These are phyloP conservation scores for Backusella sp. DNA, from an alignment of 192 early-diverging fungal species.

Conservation along the genomic window DNA sequence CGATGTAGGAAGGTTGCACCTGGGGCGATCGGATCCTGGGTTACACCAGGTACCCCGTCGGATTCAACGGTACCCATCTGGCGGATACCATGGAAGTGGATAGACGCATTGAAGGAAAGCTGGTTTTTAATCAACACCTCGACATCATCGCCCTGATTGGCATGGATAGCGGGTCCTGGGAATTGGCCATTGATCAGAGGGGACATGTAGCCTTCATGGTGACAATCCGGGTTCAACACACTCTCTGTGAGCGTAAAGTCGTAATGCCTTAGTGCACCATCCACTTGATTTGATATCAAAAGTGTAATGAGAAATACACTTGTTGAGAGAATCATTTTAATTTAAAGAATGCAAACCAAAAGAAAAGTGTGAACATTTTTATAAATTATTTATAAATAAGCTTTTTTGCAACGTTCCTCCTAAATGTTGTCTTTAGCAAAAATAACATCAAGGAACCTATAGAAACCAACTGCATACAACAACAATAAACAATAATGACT, in stretches of 20 bases:
- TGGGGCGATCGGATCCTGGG: constrained; percentile 50
- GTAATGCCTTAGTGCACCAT: neutral
- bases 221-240: constrained; percentile 15
- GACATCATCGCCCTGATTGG: constrained; percentile 47
- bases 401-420: neutral
- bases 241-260: neutral
- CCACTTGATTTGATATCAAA: neutral
- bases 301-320: constrained; percentile 1
- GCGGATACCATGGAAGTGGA: constrained; percentile 54
- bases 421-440: neutral
- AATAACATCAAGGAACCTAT: neutral
- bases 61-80: constrained; percentile 37
- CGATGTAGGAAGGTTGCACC: constrained; percentile 41
- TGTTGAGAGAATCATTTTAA: neutral
- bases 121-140: constrained; percentile 45
- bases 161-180: constrained; percentile 53
- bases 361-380: no score
- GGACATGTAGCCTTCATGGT: no score
- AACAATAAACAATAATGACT: neutral
- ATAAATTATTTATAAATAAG: neutral
- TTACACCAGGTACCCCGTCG: constrained; percentile 64
- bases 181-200: constrained; percentile 46
- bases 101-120: constrained; percentile 16
- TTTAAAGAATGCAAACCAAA: neutral
- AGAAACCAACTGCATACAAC: neutral